Evolutionary conservation across 2,329 filamentous ascomycete species (phyloP).

Genomic region (Stagonosporopsis vannaccii): DNA sequence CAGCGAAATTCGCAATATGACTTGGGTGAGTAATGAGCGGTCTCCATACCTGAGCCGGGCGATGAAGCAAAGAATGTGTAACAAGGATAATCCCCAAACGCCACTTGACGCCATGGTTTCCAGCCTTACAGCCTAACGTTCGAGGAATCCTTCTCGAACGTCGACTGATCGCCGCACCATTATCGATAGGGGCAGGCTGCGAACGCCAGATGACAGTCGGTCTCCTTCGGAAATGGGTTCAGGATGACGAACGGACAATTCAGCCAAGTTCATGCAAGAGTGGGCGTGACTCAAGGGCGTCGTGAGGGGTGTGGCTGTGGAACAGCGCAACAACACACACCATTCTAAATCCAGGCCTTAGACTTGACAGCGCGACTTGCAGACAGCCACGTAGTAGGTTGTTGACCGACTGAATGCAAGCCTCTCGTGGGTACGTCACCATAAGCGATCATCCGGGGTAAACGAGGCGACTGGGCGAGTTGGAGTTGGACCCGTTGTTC

Average conservation of each 20-base stretch:
- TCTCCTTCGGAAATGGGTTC: slow-evolving; percentile 27
- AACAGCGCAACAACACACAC: slow-evolving; percentile 33
- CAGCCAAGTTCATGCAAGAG: slow-evolving; percentile 33
- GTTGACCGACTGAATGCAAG: slow-evolving; percentile 34
- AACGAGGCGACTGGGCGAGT: slow-evolving; percentile 30
- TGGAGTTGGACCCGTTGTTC: slow-evolving; percentile 27
- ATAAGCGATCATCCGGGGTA: slow-evolving; percentile 31
- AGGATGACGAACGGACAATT: slow-evolving; percentile 29
- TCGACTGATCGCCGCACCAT: slow-evolving; percentile 24
- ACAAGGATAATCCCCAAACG: slow-evolving; percentile 13
- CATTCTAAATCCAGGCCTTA: slow-evolving; percentile 2
- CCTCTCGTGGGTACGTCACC: slow-evolving; percentile 40
- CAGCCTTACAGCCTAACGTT: slow-evolving; percentile 26
- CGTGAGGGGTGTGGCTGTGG: slow-evolving; percentile 29
- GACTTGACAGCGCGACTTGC: slow-evolving; percentile 34
- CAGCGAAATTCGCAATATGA: slow-evolving; percentile 10
- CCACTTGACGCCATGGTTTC: slow-evolving; percentile 13
- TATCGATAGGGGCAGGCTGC: slow-evolving; percentile 26
- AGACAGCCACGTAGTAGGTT: slow-evolving; percentile 35
- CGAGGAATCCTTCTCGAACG: slow-evolving; percentile 17
- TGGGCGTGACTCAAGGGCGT: slow-evolving; percentile 16
- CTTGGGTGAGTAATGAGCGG: slow-evolving; percentile 1
- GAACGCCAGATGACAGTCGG: slow-evolving; percentile 18
- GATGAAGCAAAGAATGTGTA: slow-evolving; percentile 11
- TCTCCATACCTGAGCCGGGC: slow-evolving; percentile 15